These are phyloP conservation scores for Clitoria ternatea DNA, from an alignment of 306 rosid species.

Conservation along the genomic window DNA sequence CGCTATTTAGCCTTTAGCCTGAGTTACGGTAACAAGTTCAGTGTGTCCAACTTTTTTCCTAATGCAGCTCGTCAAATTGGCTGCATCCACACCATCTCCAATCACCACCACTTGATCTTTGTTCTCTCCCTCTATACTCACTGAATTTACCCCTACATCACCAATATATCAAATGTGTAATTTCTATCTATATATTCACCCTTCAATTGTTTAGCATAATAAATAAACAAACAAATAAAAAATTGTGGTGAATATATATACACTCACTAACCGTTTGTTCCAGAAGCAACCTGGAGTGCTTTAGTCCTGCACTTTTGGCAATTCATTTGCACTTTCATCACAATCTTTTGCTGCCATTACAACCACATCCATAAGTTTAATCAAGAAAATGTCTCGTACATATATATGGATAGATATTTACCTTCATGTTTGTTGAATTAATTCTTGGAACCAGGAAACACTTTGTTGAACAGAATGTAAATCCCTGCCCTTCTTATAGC, in stretches of 20 bases:
- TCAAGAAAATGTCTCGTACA: neutral
- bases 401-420: neutral
- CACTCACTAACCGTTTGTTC: neutral
- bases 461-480: neutral
- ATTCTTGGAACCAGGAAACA: neutral
- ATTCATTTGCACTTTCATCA: conserved; percentile 40
- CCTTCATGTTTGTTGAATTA: conserved; percentile 23
- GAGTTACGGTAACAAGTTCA: conserved; percentile 22
- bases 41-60: conserved; percentile 41
- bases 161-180: neutral
- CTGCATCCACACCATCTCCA: conserved; percentile 36
- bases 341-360: conserved; percentile 39
- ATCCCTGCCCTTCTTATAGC: neutral
- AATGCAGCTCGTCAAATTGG: conserved; percentile 12
- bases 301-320: conserved; percentile 33
- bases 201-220: neutral
- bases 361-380: neutral
- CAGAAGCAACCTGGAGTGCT: conserved; percentile 36
- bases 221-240: neutral
- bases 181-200: no score
- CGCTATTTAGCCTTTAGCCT: neutral
- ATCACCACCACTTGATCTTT: conserved; percentile 38
- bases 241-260: neutral
- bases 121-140: conserved; percentile 33
- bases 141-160: conserved; percentile 34